Evolutionary conservation across 306 rosid genomes (phyloP), one percentile per base, ranked within the genome.

Genomic region (Rosa lucieae): DNA sequence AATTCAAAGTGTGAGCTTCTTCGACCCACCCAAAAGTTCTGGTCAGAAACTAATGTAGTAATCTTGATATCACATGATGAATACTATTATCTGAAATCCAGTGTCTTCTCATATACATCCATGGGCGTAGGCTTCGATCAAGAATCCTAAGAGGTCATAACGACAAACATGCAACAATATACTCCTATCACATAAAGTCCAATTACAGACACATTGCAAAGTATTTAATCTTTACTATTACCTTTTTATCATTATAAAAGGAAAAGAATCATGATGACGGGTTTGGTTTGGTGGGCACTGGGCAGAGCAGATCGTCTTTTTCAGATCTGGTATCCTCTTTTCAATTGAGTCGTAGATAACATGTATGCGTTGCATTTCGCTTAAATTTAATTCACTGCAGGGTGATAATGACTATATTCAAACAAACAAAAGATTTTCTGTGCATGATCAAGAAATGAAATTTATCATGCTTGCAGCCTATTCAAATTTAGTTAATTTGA

Each of bases 221-320:
- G 76, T 14, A 8, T 21, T 3, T 48, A 42, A 82, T 73, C 49
- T 73, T 78, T 77, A 32, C 67, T n/a, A 78, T n/a, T 49, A 17
- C 56, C 20, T 73, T 73, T 42, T 4, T 58, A 56, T 26, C 70
- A 6, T 61, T 48, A 1, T 12, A 53, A 55, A 63, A 49, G 17
- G 32, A 43, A 46, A 51, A 82, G 3, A 44, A 11, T 42, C 29
- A 55, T 65, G 65, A 68, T 62, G 56, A 44, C 11, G 9, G 23
- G 61, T 72, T 73, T 32, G 37, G 69, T 72, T 73, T 13, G 40
- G 20, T 5, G 67, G 85, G 74, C 11, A 58, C 32, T 58, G 65
- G 68, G 37, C 46, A 35, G 82, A 67, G 82, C 23, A 17, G 29
- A 20, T 82, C 65, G 44, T 42, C 65, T 53, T 52, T 72, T 21